These are phyloP conservation scores for Solanum arcanum DNA, from an alignment of 257 asterid genomes.

Conservation along the genomic window DNA sequence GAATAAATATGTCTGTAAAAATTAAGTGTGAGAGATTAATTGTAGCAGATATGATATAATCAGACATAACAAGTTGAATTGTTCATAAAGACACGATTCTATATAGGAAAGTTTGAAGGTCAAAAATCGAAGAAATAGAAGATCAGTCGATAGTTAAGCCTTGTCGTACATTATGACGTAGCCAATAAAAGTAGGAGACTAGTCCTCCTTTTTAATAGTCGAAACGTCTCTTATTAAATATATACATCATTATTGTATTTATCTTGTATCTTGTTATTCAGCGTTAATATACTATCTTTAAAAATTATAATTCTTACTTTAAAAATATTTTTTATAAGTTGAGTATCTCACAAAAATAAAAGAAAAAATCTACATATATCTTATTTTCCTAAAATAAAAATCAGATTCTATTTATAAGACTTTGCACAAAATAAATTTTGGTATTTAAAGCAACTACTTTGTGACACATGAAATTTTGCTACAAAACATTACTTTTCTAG, in stretches of 20 bases:
- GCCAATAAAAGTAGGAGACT: neutral
- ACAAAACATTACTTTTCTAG: neutral
- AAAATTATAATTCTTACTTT: neutral
- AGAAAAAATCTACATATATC: neutral
- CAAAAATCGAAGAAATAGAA: neutral
- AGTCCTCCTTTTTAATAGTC: neutral
- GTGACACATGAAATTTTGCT: neutral
- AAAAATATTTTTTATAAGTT: neutral
- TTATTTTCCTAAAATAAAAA: neutral
- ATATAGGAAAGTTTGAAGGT: neutral
- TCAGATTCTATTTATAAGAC: neutral
- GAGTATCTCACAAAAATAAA: neutral
- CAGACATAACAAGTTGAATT: neutral
- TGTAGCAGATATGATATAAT: no score
- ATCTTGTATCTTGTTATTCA: neutral
- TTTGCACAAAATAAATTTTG: neutral
- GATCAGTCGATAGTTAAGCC: rapidly evolving
- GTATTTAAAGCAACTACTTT: neutral
- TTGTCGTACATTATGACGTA: neutral
- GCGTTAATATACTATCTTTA: rapidly evolving
- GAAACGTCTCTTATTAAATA: neutral
- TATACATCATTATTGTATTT: neutral
- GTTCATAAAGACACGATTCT: neutral
- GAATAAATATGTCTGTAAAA: neutral
- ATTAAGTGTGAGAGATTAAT: neutral